A percentile compares a stretch with the other conserved stretches of the same genome.
Conservation (phyloP, 805 yeast genomes). For the Saturnispora hagleri region DNA sequence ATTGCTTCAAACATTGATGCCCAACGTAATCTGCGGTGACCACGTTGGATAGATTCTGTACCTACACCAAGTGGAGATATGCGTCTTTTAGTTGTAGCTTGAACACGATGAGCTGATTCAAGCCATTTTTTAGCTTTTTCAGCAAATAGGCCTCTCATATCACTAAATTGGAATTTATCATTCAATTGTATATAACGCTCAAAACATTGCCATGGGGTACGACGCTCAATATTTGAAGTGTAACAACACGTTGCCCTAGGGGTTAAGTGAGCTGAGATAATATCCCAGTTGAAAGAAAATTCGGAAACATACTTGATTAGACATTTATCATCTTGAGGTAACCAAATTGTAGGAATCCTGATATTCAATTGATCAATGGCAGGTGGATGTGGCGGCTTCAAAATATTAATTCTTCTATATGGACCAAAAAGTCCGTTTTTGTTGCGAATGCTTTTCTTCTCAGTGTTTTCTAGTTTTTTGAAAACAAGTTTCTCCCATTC, state of each 20-base stretch:
- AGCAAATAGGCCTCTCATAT: constrained; percentile 81
- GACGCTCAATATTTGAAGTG: constrained; percentile 80
- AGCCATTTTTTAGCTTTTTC: constrained; percentile 83
- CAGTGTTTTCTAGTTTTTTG: constrained; percentile 37
- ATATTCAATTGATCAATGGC: constrained; percentile 67
- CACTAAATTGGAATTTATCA: constrained; percentile 77
- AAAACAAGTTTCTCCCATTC: constrained; percentile 51
- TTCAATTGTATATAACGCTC: constrained; percentile 91
- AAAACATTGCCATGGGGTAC: constrained; percentile 99
- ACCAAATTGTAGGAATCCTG: constrained; percentile 91
- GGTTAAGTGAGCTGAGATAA: constrained; percentile 74
- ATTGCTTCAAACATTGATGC: constrained; percentile 96
- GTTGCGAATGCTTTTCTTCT: constrained; percentile 31
- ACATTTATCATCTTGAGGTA: constrained; percentile 83
- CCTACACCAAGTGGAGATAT: constrained; percentile 93
- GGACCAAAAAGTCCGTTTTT: constrained; percentile 51
- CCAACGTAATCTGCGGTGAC: constrained; percentile 87
- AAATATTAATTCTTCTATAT: constrained; percentile 47
- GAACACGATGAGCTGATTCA: constrained; percentile 83
- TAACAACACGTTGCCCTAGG: constrained; percentile 59
- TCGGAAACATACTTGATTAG: constrained; percentile 77
- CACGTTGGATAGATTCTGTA: constrained; percentile 83
- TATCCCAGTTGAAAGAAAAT: constrained; percentile 87
- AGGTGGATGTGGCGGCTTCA: constrained; percentile 92
- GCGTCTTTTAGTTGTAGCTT: constrained; percentile 78